These are phyloP conservation scores for Fusarium liriodendri DNA, from an alignment of 2,329 filamentous ascomycete species.

Conservation along the genomic window DNA sequence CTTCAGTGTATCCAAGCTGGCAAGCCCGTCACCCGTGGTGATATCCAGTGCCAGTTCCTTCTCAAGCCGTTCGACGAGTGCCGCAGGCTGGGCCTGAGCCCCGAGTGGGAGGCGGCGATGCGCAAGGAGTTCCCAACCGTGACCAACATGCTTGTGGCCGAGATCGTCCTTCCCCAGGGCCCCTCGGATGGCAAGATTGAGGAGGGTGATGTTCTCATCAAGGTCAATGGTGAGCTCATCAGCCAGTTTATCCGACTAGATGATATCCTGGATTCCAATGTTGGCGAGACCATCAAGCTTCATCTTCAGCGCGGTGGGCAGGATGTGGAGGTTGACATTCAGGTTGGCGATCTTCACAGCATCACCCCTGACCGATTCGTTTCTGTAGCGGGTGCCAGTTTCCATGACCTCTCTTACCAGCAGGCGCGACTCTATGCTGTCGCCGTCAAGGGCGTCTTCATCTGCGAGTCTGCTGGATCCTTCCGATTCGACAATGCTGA, in stretches of 20 bases:
- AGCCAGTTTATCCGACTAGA: constrained; percentile 94
- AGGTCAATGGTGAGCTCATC: constrained; percentile 92
- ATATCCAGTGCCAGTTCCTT: constrained; percentile 98
- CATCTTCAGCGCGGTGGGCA: constrained; percentile 90
- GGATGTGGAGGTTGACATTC: constrained; percentile 85
- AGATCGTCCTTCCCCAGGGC: constrained; percentile 92
- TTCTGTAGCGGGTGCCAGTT: constrained; percentile 91
- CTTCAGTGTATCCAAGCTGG: constrained; percentile 85
- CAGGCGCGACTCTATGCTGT: constrained; percentile 97
- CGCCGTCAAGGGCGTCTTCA: constrained; percentile 89
- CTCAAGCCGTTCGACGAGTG: constrained; percentile 99
- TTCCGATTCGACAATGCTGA: constrained; percentile 94
- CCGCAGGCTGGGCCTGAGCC: constrained; percentile 83
- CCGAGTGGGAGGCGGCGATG: constrained; percentile 87
- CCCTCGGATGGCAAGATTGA: constrained; percentile 89
- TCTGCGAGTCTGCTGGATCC: constrained; percentile 93
- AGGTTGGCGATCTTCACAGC: constrained; percentile 88
- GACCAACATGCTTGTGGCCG: constrained; percentile 96
- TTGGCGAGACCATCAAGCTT: constrained; percentile 81
- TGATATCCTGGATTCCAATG: constrained; percentile 89
- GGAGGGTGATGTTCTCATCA: constrained; percentile 92
- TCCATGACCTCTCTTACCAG: constrained; percentile 97
- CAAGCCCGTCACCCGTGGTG: constrained; percentile 83
- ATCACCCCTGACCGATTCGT: constrained; percentile 98
- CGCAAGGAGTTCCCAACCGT: constrained; percentile 88